These are phyloP conservation scores for Colletotrichum neosansevieriae DNA, from an alignment of 2,329 filamentous ascomycete genomes.

Conservation along the genomic window DNA sequence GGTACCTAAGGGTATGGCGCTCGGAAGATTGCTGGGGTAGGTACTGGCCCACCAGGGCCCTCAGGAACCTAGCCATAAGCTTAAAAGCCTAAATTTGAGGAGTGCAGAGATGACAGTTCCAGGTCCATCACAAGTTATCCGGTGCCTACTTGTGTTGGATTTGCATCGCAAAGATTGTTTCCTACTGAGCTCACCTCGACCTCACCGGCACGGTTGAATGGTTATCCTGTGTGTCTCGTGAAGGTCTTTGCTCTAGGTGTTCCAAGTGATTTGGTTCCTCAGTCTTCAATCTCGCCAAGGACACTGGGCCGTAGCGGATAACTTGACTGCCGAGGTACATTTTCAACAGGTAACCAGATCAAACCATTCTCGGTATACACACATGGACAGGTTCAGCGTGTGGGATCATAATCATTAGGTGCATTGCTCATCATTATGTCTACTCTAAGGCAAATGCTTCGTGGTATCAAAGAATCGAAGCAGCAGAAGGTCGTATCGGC, in stretches of 20 bases:
- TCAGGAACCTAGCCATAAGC: not conserved
- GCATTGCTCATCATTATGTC: not conserved
- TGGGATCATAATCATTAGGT: too few species aligned
- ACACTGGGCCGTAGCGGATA: too few species aligned
- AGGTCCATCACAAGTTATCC: not conserved
- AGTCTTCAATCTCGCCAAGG: too few species aligned
- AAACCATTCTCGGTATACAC: too few species aligned
- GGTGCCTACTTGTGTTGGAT: too few species aligned
- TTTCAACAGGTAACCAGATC: not conserved
- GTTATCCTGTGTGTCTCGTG: not conserved
- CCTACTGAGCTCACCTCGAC: too few species aligned
- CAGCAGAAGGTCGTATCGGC: not conserved
- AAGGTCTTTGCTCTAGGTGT: not conserved
- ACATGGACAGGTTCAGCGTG: too few species aligned
- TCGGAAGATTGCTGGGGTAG: too few species aligned
- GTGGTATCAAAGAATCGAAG: not conserved
- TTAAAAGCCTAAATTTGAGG: conserved; percentile 28
- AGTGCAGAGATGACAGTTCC: conserved; percentile 3
- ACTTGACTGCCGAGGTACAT: not conserved
- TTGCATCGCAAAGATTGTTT: too few species aligned
- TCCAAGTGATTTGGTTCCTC: too few species aligned
- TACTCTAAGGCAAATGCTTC: not conserved
- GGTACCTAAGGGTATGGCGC: not conserved
- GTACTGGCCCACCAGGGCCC: not conserved
- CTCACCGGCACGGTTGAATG: too few species aligned